Conservation (phyloP, 371 early-diverging fungal species). For the Mucor indicus region DNA sequence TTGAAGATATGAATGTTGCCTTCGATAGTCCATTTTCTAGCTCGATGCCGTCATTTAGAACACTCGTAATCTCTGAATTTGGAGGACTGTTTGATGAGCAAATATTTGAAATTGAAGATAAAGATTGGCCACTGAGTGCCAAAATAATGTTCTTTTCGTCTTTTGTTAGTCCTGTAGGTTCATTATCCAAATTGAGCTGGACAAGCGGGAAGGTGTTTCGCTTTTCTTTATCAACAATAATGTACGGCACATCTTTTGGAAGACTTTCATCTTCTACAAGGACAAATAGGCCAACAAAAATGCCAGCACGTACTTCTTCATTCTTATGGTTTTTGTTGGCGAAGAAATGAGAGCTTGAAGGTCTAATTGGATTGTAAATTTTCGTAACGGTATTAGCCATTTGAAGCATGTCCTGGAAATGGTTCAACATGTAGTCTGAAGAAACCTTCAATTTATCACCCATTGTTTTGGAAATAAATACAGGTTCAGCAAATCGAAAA, state of each 20-base stretch:
- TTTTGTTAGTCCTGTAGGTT: slow-evolving; percentile 8
- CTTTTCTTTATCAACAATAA: slow-evolving; percentile 28
- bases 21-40: too few species aligned
- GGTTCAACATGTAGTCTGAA: slow-evolving; percentile 28
- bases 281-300: slow-evolving; percentile 33
- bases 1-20: too few species aligned
- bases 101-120: slow-evolving; percentile 13
- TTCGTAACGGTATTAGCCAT: slow-evolving; percentile 15
- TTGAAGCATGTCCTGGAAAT: slow-evolving; percentile 36
- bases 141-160: slow-evolving; percentile 19
- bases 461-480: slow-evolving; percentile 41
- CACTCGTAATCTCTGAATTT: too few species aligned
- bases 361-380: slow-evolving; percentile 1
- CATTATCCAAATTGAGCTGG: slow-evolving; percentile 15
- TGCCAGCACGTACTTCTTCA: background rate
- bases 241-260: slow-evolving; percentile 8
- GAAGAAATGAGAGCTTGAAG: background rate
- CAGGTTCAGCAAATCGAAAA: slow-evolving; percentile 40
- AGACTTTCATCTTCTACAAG: slow-evolving; percentile 25
- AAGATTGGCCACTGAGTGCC: slow-evolving; percentile 21
- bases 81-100: background rate
- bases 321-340: background rate
- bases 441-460: slow-evolving; percentile 31
- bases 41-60: too few species aligned
- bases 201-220: slow-evolving; percentile 36